Evolutionary conservation across 768 basidiomycete species (phyloP).

Genomic region (Boletellus ananas): DNA sequence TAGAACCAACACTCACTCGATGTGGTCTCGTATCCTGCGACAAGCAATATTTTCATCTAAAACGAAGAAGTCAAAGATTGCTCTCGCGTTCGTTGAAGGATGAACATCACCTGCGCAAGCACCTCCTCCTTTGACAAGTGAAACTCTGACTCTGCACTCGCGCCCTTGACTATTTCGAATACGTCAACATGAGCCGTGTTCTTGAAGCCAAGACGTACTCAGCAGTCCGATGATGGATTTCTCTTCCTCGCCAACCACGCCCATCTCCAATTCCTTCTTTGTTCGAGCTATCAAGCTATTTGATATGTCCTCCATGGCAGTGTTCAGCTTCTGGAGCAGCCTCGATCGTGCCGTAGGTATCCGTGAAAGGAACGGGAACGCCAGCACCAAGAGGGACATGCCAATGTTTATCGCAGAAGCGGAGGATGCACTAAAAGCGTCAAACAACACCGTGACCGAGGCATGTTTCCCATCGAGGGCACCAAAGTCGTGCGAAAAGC

Average conservation of each 20-base stretch:
- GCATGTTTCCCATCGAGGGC: constrained; percentile 47
- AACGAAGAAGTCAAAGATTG: not conserved
- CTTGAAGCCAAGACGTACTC: constrained; percentile 19
- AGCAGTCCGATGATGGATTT: constrained; percentile 26
- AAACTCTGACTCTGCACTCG: constrained; percentile 22
- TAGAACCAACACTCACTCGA: constrained; percentile 8
- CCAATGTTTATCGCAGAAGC: constrained; percentile 26
- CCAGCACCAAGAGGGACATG: constrained; percentile 35
- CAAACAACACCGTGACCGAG: constrained; percentile 39
- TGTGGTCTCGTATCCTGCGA: constrained; percentile 25
- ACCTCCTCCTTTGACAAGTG: constrained; percentile 29
- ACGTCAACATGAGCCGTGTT: not conserved
- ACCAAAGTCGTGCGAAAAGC: constrained; percentile 58
- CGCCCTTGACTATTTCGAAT: constrained; percentile 34
- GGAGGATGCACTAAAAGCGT: constrained; percentile 28
- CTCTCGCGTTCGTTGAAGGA: too few relatives aligned
- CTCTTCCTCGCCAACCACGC: constrained; percentile 20
- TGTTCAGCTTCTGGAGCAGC: constrained; percentile 28
- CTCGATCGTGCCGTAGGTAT: constrained; percentile 37
- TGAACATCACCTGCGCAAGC: constrained; percentile 17
- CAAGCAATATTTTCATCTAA: constrained; percentile 20
- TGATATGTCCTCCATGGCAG: constrained; percentile 40
- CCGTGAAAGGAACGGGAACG: constrained; percentile 34
- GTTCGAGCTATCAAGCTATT: constrained; percentile 37
- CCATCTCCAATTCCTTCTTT: constrained; percentile 30